Evolutionary conservation across 495 filamentous ascomycete species (phyloP).

Genomic region (Podospora comata): DNA sequence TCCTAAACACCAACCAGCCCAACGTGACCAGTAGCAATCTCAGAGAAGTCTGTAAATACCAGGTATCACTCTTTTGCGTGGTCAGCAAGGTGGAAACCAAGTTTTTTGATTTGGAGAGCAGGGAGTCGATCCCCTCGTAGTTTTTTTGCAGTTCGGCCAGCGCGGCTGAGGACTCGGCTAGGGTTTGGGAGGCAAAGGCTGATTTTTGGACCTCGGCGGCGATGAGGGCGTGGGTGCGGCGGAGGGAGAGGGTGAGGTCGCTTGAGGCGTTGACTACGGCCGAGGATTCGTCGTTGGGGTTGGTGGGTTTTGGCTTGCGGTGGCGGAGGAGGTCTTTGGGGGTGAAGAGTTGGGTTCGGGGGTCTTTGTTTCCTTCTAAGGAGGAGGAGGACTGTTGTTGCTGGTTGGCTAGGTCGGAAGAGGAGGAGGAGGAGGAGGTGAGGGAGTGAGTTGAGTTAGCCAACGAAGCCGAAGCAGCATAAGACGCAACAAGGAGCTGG

Average conservation of each 20-base stretch:
- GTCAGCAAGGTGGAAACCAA: constrained; percentile 75
- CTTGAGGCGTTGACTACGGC: constrained; percentile 62
- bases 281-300: constrained; percentile 56
- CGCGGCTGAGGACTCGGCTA: constrained; percentile 76
- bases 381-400: constrained; percentile 28
- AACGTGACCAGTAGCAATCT: constrained; percentile 75
- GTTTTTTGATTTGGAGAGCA: constrained; percentile 68
- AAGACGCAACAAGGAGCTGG: constrained; percentile 68
- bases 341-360: constrained; percentile 26
- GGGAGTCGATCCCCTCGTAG: constrained; percentile 72
- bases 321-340: constrained; percentile 27
- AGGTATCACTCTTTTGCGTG: constrained; percentile 91
- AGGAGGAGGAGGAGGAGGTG: constrained; percentile 35
- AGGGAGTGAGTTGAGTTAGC: constrained; percentile 19
- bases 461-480: constrained; percentile 31
- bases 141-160: constrained; percentile 72
- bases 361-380: constrained; percentile 17
- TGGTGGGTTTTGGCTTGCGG: constrained; percentile 20
- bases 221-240: constrained; percentile 82
- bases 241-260: constrained; percentile 80
- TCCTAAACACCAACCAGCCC: constrained; percentile 77
- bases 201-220: constrained; percentile 75
- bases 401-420: constrained; percentile 16
- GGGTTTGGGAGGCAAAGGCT: constrained; percentile 82
- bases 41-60: constrained; percentile 89